Conservation (phyloP, 345 rosid genomes). For the Ricinus communis region DNA sequence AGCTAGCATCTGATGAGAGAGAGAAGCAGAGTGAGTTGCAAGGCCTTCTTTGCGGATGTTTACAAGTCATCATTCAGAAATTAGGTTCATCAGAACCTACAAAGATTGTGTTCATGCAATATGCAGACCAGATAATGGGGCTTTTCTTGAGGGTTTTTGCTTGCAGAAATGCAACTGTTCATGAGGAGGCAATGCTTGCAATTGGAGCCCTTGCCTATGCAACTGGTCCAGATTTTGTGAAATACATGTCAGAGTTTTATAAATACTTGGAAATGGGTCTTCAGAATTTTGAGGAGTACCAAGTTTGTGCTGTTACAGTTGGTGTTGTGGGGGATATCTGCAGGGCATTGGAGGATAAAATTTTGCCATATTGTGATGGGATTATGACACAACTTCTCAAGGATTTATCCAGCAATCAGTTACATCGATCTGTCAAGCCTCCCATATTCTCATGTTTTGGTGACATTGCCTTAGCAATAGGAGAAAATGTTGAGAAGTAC, state of each 20-base stretch:
- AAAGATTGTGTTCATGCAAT: slow-evolving; percentile 11
- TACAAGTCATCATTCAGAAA: slow-evolving; percentile 20
- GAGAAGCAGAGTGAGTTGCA: slow-evolving; percentile 17
- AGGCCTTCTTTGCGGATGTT: slow-evolving; percentile 22
- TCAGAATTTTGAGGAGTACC: slow-evolving; percentile 75
- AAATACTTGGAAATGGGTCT: slow-evolving; percentile 75
- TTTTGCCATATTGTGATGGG: slow-evolving; percentile 67
- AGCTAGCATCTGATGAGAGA: slow-evolving; percentile 36
- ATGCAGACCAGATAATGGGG: slow-evolving; percentile 72
- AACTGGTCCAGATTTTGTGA: slow-evolving; percentile 57
- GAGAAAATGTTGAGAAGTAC: slow-evolving; percentile 71
- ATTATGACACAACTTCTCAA: slow-evolving; percentile 82
- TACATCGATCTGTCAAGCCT: slow-evolving; percentile 78
- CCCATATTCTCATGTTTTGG: slow-evolving; percentile 78
- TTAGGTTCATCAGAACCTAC: slow-evolving; percentile 15
- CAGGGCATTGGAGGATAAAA: slow-evolving; percentile 66
- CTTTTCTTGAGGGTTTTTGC: slow-evolving; percentile 75
- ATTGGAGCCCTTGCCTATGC: slow-evolving; percentile 80
- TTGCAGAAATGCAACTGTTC: slow-evolving; percentile 72
- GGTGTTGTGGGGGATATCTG: slow-evolving; percentile 75
- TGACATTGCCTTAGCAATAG: slow-evolving; percentile 72
- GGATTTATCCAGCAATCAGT: slow-evolving; percentile 73
- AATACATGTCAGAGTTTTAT: slow-evolving; percentile 74
- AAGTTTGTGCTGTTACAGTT: slow-evolving; percentile 72
- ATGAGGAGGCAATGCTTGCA: slow-evolving; percentile 80